These are phyloP conservation scores for Podospora tetraspora DNA, from an alignment of 495 filamentous ascomycete species.

Conservation along the genomic window DNA sequence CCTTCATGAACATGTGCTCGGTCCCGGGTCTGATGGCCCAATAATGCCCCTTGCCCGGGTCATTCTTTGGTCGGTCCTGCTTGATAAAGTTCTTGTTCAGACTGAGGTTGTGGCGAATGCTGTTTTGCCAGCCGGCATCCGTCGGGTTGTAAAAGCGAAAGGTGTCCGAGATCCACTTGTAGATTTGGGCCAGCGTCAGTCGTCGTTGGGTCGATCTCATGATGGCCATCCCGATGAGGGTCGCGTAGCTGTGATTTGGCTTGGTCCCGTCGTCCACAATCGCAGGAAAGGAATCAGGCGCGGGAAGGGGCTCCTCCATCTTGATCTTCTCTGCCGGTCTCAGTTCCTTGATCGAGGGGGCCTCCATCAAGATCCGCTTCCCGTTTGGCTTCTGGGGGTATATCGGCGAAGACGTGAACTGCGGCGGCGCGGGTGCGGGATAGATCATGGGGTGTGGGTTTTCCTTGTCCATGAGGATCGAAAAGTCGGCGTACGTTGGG, in stretches of 20 bases:
- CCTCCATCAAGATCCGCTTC: constrained; percentile 68
- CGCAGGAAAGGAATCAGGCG: constrained; percentile 69
- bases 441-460: constrained; percentile 51
- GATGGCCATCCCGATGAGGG: constrained; percentile 96
- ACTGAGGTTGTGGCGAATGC: constrained; percentile 97
- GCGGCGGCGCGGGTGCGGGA: constrained; percentile 41
- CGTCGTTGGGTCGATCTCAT: constrained; percentile 76
- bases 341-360: constrained; percentile 67
- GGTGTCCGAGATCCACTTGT: constrained; percentile 97
- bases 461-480: constrained; percentile 57
- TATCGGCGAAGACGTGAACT: constrained; percentile 44
- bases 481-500: constrained; percentile 45
- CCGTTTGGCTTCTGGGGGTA: constrained; percentile 54
- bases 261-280: constrained; percentile 86
- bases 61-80: constrained; percentile 92
- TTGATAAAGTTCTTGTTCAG: constrained; percentile 97
- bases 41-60: constrained; percentile 98
- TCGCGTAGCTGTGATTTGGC: constrained; percentile 86
- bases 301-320: constrained; percentile 54
- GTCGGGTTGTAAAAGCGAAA: constrained; percentile 79
- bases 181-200: constrained; percentile 92
- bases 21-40: constrained; percentile 88
- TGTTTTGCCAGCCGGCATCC: constrained; percentile 95
- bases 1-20: constrained; percentile 82
- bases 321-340: constrained; percentile 57